Conservation (phyloP, 345 rosid genomes). For the Salix arbutifolia region DNA sequence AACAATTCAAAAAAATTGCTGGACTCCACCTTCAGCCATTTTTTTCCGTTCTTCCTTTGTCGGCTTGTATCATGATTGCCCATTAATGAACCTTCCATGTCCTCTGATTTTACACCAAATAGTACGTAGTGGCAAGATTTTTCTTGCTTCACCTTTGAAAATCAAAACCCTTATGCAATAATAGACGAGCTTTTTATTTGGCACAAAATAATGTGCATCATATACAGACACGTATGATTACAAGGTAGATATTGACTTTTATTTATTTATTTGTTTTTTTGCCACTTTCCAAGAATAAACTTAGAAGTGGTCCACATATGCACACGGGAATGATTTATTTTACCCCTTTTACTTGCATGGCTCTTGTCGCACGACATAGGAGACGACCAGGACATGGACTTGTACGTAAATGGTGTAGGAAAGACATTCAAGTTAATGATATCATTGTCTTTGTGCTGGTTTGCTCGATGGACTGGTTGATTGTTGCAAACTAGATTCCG, state of each 20-base stretch:
- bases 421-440: background rate
- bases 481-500: slow-evolving; percentile 38
- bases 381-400: slow-evolving; percentile 3
- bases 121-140: no score
- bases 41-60: background rate
- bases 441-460: background rate
- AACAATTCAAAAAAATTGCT: background rate
- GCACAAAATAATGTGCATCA: slow-evolving; percentile 19
- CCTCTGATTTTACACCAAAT: background rate
- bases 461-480: background rate
- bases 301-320: background rate
- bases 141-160: no score
- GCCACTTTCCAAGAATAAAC: background rate
- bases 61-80: background rate
- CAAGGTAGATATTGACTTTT: background rate
- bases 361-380: background rate
- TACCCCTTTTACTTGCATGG: slow-evolving; percentile 15
- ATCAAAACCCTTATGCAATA: background rate
- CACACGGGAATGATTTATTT: slow-evolving; percentile 6
- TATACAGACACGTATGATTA: slow-evolving; percentile 6
- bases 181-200: background rate
- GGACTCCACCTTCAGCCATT: no score
- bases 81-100: background rate
- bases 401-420: background rate
- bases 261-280: background rate